phyloP scores from a whole-genome alignment of 306 rosid genomes.

The Gynostemma pentaphyllum region DNA sequence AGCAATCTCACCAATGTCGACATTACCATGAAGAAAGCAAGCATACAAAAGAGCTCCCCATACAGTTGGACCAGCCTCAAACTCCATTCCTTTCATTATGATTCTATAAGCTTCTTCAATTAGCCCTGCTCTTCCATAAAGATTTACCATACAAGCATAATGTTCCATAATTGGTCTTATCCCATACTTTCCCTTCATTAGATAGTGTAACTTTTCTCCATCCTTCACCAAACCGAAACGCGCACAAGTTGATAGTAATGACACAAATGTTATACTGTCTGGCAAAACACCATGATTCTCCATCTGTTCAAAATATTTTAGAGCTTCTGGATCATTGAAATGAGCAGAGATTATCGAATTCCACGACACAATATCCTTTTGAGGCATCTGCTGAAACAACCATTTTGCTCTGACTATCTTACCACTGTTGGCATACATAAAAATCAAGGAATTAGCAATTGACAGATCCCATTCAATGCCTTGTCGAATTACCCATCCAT shows the following conservation, averaged over 20 bases:
- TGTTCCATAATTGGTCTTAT: conserved; percentile 74
- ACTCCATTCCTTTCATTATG: conserved; percentile 32
- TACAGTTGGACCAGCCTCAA: conserved; percentile 67
- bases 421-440: conserved; percentile 46
- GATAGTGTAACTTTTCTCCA: conserved; percentile 48
- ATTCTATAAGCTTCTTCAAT: conserved; percentile 51
- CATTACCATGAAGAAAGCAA: conserved; percentile 50
- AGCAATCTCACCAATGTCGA: conserved; percentile 57
- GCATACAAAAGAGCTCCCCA: conserved; percentile 90
- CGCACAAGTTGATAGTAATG: conserved; percentile 61
- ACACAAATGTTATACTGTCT: conserved; percentile 65
- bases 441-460: conserved; percentile 54
- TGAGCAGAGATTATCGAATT: conserved; percentile 75
- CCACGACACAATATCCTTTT: conserved; percentile 76
- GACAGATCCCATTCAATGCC: conserved; percentile 60
- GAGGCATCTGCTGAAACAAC: conserved; percentile 58
- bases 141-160: conserved; percentile 81
- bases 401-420: conserved; percentile 37
- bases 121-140: conserved; percentile 76
- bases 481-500: conserved; percentile 59
- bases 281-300: conserved; percentile 40
- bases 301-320: conserved; percentile 54
- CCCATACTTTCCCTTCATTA: conserved; percentile 54
- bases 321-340: conserved; percentile 33
- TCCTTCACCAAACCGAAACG: conserved; percentile 48